Base-by-base conservation (phyloP, 23 red algal species). In the Gracilaria gracilis region DNA sequence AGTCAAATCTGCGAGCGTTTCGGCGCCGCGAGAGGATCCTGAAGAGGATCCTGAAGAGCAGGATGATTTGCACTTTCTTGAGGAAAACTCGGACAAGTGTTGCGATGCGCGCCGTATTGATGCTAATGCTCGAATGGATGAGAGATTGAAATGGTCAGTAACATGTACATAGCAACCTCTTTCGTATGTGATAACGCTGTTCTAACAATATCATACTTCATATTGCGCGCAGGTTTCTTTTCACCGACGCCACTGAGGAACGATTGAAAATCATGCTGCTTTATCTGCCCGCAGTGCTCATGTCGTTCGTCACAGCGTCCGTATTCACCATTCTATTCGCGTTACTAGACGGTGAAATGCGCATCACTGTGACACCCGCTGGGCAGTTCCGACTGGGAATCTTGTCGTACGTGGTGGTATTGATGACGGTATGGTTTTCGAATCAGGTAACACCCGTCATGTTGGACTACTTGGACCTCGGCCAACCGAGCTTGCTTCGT, bases 271-370 rank as follows among this genome's bases (percentile, higher is more conserved):
- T 98, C 50, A 53, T 95, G 67, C 84, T 98, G 31, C 69, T 98
- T 8, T 98, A 98, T 81, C 85, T 93, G 27, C 96, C 96, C 14
- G 96, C 96, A 47, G 96, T 93, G 47, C 72, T 98, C 19, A 83
- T 95, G 84, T 92, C 76, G 0, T 83, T 98, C 51, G 89, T 92
- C 23, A 91, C 87, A 25, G 79, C 83, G 27, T 84, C 80, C 14
- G 74, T 96, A 17, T 64, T 96, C 24, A 88, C 95, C 32, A 77
- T 98, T 47, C 61, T 92, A 29, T 98, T 98, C 57, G 88, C 90
- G 53, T 93, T 98, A 9, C 89, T 98, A n/a, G 96, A 98, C 66
- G 96, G 96, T 0, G 91, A 98, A 47, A 91, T 98, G 79, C 38
- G 85, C 58, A 89, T 98, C 51, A 93, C 64, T 20, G 83, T 98